Evolutionary conservation across 2,329 filamentous ascomycete species (phyloP).

Genomic region (Chrysoporthe deuterocubensis): DNA sequence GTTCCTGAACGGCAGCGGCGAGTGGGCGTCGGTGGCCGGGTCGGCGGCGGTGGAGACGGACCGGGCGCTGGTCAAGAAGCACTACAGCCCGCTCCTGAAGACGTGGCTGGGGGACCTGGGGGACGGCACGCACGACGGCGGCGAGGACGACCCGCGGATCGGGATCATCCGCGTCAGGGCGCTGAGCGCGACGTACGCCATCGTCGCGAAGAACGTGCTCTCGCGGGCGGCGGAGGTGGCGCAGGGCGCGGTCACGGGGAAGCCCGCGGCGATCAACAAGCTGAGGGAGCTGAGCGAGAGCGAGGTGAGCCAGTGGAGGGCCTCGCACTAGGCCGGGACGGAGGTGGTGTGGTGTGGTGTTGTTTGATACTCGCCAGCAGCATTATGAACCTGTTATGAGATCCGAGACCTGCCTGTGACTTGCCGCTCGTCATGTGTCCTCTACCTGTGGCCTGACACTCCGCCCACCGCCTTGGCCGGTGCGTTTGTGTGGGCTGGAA

Average conservation of each 20-base stretch:
- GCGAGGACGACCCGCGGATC: conserved; percentile 79
- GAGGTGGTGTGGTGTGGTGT: too few species aligned
- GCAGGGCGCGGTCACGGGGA: conserved; percentile 74
- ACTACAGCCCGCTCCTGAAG: conserved; percentile 75
- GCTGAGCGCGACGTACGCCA: conserved; percentile 72
- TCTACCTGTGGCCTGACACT: too few species aligned
- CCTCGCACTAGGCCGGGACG: conserved; percentile 36
- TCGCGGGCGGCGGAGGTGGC: conserved; percentile 71
- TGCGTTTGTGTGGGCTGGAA: too few species aligned
- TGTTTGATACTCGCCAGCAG: too few species aligned
- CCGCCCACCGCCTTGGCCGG: too few species aligned
- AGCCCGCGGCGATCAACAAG: conserved; percentile 73
- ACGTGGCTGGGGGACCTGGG: conserved; percentile 86
- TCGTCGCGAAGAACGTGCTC: conserved; percentile 65
- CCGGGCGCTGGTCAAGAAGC: conserved; percentile 68
- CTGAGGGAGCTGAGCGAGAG: conserved; percentile 71
- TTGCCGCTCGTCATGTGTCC: too few species aligned
- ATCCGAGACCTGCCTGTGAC: too few species aligned
- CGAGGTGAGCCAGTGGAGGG: conserved; percentile 67
- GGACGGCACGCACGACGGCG: conserved; percentile 82
- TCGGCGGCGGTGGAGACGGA: conserved; percentile 71
- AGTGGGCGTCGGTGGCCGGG: conserved; percentile 89
- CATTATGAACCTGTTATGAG: too few species aligned
- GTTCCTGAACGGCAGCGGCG: conserved; percentile 75
- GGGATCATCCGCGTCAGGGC: conserved; percentile 79